Evolutionary conservation across 352 stramenopile species (phyloP), one percentile per base, ranked within the genome.

Genomic region (Pythium sp.): DNA sequence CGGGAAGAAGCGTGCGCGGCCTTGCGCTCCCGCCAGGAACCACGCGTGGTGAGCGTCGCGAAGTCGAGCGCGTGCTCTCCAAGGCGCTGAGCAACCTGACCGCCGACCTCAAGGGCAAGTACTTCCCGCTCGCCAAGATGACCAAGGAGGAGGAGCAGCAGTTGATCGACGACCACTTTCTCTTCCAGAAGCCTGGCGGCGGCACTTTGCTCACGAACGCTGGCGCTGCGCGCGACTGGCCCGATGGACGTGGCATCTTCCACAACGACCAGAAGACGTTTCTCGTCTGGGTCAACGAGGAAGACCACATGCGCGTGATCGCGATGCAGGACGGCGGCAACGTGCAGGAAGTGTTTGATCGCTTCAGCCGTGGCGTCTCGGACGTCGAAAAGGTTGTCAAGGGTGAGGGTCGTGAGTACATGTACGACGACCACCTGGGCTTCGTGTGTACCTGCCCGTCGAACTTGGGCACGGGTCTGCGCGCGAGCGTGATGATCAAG

Each of bases 111-210:
- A 75, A 90, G 64, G 94, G 95, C 53, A 95, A 88, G 56, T 98
- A 98, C 72, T 84, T 91, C 47, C 83, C 90, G 14, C 75, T 98
- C 5, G 87, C 87, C 64, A 86, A 87, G 59, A 97, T 98, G 87
- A 94, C 87, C 0, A 95, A 96, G 67, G 81, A 93, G 49, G 83
- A 97, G 61, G 92, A 98, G 65, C 81, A 97, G 26, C 89, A 98
- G 77, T 79, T 98, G 6, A 92, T 97, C 46, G 79, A 90, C 62
- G 85, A 96, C 22, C 93, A 97, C 68, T 96, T 98, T 64, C 69
- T 98, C 1, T 98, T 98, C 73, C 89, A 98, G 62, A 97, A 98
- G 77, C 95, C 95, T 0, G 92, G 95, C 0, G 90, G 93, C 2
- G 87, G 84, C 28, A 96, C 90, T 15, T 65, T 97, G 47, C 76